Conservation (phyloP, 1,284 basidiomycete genomes). For the Puccinia novopanici region DNA sequence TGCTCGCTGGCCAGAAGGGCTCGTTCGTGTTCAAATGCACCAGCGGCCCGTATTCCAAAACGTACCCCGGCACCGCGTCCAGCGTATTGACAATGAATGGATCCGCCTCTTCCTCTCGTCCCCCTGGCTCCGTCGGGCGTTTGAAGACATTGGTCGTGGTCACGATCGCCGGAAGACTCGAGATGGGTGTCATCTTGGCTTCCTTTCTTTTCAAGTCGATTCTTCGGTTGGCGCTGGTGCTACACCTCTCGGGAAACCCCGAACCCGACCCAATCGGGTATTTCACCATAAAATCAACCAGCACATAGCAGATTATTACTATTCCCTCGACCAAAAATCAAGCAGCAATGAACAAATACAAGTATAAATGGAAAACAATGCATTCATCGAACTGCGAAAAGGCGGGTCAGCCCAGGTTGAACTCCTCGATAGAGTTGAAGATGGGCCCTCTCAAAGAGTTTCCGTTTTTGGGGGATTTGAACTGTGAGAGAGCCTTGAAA, state of each 20-base stretch:
- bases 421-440: conserved; percentile 38
- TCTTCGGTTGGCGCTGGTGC: not conserved
- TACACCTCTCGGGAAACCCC: too few species aligned
- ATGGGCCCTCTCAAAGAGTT: conserved; percentile 32
- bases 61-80: conserved; percentile 13
- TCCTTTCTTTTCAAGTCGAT: not conserved
- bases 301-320: too few species aligned
- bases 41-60: conserved; percentile 33
- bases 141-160: conserved; percentile 30
- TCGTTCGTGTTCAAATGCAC: conserved; percentile 43
- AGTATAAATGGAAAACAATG: not conserved
- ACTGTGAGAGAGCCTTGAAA: conserved; percentile 26
- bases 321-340: not conserved
- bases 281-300: too few species aligned
- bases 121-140: not conserved
- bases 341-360: not conserved
- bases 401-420: conserved; percentile 26
- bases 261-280: too few species aligned
- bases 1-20: conserved; percentile 38
- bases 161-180: conserved; percentile 4
- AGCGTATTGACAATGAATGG: conserved; percentile 19
- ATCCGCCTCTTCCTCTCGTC: not conserved
- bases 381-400: too few species aligned
- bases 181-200: not conserved
- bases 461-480: conserved; percentile 21